Evolutionary conservation across 306 rosid species (phyloP), one percentile per base, ranked within the genome.

Genomic region (Cicer cuneatum): DNA sequence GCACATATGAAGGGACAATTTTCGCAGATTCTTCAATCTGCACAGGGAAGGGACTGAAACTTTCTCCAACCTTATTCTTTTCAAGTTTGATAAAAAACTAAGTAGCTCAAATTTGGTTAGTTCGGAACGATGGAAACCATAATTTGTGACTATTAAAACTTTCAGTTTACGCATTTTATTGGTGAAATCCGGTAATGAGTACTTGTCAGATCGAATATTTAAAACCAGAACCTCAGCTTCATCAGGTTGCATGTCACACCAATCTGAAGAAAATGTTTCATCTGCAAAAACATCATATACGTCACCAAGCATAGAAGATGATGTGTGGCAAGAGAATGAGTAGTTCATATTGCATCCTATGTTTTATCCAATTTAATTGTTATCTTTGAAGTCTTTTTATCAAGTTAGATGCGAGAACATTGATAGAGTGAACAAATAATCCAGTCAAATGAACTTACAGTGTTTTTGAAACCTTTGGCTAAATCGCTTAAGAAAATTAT

Each of bases 141-240:
- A 79, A 33, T 89, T 89, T 48, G 92, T 88, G 81, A 82, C 58
- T 41, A 86, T 71, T 3, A 92, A 16, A 73, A 76, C 91, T 80
- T 83, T 90, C 38, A 92, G 75, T 40, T 83, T 66, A 8, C 38
- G 49, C 96, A 90, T 88, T 37, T 75, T 59, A 14, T 37, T 51
- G 52, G 84, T 76, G 72, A 85, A 90, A 7, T 72, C 40, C 0
- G 96, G 95, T 13, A 92, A 72, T 43, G 48, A 63, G 73, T 90
- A 82, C 40, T 86, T 35, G 71, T 75, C 15, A 12, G 86, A 59
- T 12, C 48, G 54, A 40, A 87, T 62, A 81, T 89, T 89, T 51
- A 93, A 82, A 65, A 90, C 52, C 35, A 90, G 77, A 62, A 90
- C 91, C 82, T 87, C 87, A 14, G 81, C 87, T 54, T 82, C 63